Base-by-base conservation (phyloP, 2,329 filamentous ascomycete species). In the Ceratocystis harringtonii region DNA sequence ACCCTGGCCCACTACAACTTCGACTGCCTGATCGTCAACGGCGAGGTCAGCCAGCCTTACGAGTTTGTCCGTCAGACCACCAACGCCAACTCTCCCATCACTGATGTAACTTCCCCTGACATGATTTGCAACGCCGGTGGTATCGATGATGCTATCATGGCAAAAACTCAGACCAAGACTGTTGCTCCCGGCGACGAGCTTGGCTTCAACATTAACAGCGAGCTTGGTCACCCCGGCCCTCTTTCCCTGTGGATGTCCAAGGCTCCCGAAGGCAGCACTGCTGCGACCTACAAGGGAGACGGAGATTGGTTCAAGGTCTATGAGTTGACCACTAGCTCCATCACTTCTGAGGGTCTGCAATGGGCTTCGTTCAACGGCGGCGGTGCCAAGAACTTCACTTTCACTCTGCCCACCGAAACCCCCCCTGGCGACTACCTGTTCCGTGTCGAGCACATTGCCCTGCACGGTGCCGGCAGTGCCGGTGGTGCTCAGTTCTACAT, bases 41-140 rank as follows among this genome's bases (percentile, higher is more conserved):
- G 78, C 32, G 75, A 78, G 15, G 76, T 74, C 17, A 76, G 78
- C 65, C 68, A 72, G 50, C 73, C 80, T 7, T 77, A 76, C 50
- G 76, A 81, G 68, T 81, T 76, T 25, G 78, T 84, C 60, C 76
- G 80, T 50, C 78, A 78, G 5, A 81, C 81, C 5, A 74, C 73
- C 44, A 80, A 80, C 69, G 76, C 61, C 61, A 77, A 78, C 73
- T 75, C 73, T 8, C 76, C 76, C 62, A 70, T 78, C 68, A 72
- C 70, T 55, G 75, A 78, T 64, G 71, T 76, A 48, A 74, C 71
- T 62, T 75, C 74, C 32, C 68, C 70, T 30, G 70, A 75, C 69
- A 73, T 78, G 65, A 65, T 76, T 65, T 78, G 67, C 67, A 68
- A 68, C 15, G 48, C 50, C 2, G 65, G 65, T 60, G 64, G 64